phyloP scores from a whole-genome alignment of 1,284 basidiomycete species.

The Xerocomus nothofagi region DNA sequence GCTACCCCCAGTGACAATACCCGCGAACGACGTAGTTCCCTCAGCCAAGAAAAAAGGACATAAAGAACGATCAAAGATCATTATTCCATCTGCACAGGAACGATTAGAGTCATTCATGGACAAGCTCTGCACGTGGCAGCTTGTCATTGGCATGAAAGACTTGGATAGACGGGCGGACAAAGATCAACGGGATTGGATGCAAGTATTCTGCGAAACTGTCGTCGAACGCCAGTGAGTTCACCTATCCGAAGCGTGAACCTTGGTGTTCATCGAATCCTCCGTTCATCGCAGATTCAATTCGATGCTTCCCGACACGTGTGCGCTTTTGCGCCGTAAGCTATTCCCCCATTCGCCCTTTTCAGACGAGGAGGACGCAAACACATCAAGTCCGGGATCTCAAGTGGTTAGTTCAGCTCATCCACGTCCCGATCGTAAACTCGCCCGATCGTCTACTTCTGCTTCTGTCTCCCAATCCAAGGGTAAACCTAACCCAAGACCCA shows the following conservation, averaged over 20 bases:
- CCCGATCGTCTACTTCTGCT: slow-evolving; percentile 15
- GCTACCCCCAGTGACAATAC: slow-evolving; percentile 25
- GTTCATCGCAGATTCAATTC: slow-evolving; percentile 52
- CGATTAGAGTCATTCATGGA: slow-evolving; percentile 73
- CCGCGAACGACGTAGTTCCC: slow-evolving; percentile 8
- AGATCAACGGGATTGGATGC: slow-evolving; percentile 68
- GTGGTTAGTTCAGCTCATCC: background rate
- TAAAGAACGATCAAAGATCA: slow-evolving; percentile 35
- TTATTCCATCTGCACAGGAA: slow-evolving; percentile 43
- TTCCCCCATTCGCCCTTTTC: slow-evolving; percentile 62
- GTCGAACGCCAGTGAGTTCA: slow-evolving; percentile 59
- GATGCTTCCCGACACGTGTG: slow-evolving; percentile 52
- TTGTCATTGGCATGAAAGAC: slow-evolving; percentile 45
- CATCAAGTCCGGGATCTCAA: slow-evolving; percentile 19
- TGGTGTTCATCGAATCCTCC: background rate
- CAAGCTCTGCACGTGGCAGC: slow-evolving; percentile 73
- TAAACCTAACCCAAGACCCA: slow-evolving; percentile 6
- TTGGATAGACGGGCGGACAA: slow-evolving; percentile 1
- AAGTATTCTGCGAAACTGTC: slow-evolving; percentile 62
- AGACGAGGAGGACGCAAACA: slow-evolving; percentile 38
- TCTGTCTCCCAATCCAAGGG: slow-evolving; percentile 18
- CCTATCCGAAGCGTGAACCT: background rate
- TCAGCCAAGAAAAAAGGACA: slow-evolving; percentile 36
- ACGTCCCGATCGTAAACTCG: slow-evolving; percentile 17
- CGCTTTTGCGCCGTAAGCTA: slow-evolving; percentile 62